Percentiles rank a stretch among this genome's conserved stretches.
Conservation (phyloP, 164 flowering plant species). For the Malania oleifera region DNA sequence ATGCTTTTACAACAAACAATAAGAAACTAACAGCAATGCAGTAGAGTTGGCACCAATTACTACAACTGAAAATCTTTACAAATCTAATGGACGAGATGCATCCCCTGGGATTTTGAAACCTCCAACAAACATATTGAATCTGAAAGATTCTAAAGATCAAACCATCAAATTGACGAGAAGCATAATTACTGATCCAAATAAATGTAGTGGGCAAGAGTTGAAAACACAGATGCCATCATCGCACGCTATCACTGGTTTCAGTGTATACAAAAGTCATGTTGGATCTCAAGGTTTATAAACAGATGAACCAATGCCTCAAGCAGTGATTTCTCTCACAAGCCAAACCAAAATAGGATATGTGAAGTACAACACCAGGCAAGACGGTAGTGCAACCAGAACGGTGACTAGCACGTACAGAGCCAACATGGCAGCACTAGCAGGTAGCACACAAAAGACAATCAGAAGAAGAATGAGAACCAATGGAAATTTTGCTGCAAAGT, state of each 20-base stretch:
- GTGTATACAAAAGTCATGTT: neutral
- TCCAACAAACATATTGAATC: too few relatives aligned
- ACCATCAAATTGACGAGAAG: too few relatives aligned
- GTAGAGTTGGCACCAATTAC: too few relatives aligned
- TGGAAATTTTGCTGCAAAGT: conserved; percentile 52
- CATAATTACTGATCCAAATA: too few relatives aligned
- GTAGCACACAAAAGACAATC: conserved; percentile 48
- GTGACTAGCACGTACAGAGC: conserved; percentile 47
- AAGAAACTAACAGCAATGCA: too few relatives aligned
- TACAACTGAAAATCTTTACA: too few relatives aligned
- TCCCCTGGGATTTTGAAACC: too few relatives aligned
- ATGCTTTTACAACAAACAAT: too few relatives aligned
- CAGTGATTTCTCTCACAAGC: conserved; percentile 53
- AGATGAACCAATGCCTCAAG: conserved; percentile 15
- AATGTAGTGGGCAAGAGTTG: too few relatives aligned
- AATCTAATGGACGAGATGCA: too few relatives aligned
- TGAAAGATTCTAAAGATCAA: too few relatives aligned
- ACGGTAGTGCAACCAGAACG: conserved; percentile 62
- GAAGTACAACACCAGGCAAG: conserved; percentile 64
- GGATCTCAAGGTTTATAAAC: neutral
- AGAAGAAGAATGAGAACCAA: conserved; percentile 44
- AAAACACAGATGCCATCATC: too few relatives aligned
- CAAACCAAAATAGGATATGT: conserved; percentile 55
- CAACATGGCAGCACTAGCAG: conserved; percentile 50
- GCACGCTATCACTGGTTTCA: neutral